Conservation (phyloP, 441 rosid genomes). For the Cnidoscolus chayamansa region DNA sequence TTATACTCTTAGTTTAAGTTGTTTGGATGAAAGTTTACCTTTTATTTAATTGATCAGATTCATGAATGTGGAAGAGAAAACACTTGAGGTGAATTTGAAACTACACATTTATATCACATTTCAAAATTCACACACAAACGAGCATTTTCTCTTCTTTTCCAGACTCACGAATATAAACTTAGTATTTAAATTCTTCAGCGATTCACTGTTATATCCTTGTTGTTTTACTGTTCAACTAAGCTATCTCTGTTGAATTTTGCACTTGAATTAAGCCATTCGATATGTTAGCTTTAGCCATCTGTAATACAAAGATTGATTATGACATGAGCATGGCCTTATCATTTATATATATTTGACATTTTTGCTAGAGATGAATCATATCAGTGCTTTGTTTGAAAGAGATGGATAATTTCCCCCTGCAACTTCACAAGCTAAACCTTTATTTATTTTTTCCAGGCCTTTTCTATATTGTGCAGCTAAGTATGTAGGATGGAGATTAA, state of each 20-base stretch:
- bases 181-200: too few species aligned
- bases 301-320: background rate
- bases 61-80: background rate
- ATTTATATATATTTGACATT: background rate
- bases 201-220: background rate
- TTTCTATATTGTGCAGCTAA: background rate
- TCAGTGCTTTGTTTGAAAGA: background rate
- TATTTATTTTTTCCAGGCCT: background rate
- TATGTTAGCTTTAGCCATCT: too few species aligned
- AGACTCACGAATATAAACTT: background rate
- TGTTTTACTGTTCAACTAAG: background rate
- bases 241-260: background rate
- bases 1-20: background rate
- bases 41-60: background rate
- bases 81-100: background rate
- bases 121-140: too few species aligned
- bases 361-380: background rate
- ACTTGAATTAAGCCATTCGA: background rate
- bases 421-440: background rate
- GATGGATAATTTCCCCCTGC: background rate
- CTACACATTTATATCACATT: background rate
- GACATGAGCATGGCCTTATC: background rate
- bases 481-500: constrained; percentile 9
- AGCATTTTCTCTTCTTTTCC: background rate
- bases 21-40: background rate